These are phyloP conservation scores for Trichophyton benhamiae DNA, from an alignment of 2,329 filamentous ascomycete species.

Conservation along the genomic window DNA sequence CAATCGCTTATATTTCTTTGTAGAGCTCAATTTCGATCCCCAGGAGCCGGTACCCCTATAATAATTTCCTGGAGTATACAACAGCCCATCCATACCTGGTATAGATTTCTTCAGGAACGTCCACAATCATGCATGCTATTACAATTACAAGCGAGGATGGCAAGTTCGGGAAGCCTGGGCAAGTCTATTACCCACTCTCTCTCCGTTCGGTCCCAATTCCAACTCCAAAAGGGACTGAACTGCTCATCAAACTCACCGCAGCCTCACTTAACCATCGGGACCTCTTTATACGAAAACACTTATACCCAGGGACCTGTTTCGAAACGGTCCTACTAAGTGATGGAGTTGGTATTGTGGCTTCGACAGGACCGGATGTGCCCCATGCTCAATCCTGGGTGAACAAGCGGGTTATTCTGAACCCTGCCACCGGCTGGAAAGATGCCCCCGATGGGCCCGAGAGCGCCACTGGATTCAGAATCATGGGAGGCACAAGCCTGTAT, in stretches of 20 bases:
- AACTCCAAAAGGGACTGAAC: conserved; percentile 50
- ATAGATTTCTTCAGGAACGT: background rate
- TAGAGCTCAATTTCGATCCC: background rate
- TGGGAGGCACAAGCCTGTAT: conserved; percentile 49
- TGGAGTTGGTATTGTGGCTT: conserved; percentile 62
- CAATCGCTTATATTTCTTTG: background rate
- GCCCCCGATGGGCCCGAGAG: conserved; percentile 53
- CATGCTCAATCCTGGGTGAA: conserved; percentile 44
- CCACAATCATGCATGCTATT: conserved; percentile 25
- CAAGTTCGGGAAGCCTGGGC: conserved; percentile 56
- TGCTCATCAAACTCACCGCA: conserved; percentile 64
- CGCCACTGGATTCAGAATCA: conserved; percentile 27
- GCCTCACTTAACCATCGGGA: conserved; percentile 90
- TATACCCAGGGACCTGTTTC: conserved; percentile 79
- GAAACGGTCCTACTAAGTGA: conserved; percentile 68
- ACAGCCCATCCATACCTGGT: background rate
- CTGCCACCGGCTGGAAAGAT: conserved; percentile 63
- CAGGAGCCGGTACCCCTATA: background rate
- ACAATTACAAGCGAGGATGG: conserved; percentile 48
- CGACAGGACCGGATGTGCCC: conserved; percentile 43
- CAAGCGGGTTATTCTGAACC: conserved; percentile 66
- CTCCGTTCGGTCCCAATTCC: conserved; percentile 52
- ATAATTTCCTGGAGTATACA: background rate
- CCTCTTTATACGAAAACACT: conserved; percentile 81
- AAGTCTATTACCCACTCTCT: conserved; percentile 55